These are phyloP conservation scores for Chytriomyces hyalinus DNA, from an alignment of 192 early-diverging fungal species.

Conservation along the genomic window DNA sequence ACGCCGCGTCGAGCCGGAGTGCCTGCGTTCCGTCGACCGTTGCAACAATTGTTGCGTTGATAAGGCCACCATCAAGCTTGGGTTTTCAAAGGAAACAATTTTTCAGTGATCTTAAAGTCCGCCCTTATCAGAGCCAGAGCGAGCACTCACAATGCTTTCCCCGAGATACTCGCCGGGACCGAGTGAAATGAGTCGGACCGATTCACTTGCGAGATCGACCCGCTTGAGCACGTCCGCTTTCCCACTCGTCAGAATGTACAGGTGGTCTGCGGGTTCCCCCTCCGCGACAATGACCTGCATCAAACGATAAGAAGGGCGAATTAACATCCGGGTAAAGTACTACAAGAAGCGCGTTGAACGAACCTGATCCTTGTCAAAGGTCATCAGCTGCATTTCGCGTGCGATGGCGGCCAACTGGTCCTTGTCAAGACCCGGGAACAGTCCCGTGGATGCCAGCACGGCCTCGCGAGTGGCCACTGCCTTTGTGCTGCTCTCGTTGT, in stretches of 20 bases:
- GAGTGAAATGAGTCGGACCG: slow-evolving; percentile 35
- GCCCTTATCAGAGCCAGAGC: neutral
- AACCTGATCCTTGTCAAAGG: slow-evolving; percentile 18
- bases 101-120: neutral
- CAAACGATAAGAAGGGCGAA: too few species aligned
- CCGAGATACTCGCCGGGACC: slow-evolving; percentile 31
- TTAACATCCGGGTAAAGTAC: too few species aligned
- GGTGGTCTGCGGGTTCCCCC: slow-evolving; percentile 20
- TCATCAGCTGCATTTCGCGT: slow-evolving; percentile 13
- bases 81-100: neutral
- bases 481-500: too few species aligned
- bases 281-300: slow-evolving; percentile 6
- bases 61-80: slow-evolving; percentile 16
- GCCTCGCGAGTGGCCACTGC: neutral
- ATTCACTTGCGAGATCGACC: slow-evolving; percentile 8
- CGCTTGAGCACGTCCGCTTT: slow-evolving; percentile 24
- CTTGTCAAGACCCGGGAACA: slow-evolving; percentile 33
- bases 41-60: slow-evolving; percentile 33
- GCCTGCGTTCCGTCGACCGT: slow-evolving; percentile 17
- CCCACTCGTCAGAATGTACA: slow-evolving; percentile 31
- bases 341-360: too few species aligned
- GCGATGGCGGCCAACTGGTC: slow-evolving; percentile 28
- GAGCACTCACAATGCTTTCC: slow-evolving; percentile 30
- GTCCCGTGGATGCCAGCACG: slow-evolving; percentile 13
- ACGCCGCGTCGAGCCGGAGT: slow-evolving; percentile 21